Base-by-base conservation (phyloP, 495 filamentous ascomycete species). In the Aspergillus campestris region DNA sequence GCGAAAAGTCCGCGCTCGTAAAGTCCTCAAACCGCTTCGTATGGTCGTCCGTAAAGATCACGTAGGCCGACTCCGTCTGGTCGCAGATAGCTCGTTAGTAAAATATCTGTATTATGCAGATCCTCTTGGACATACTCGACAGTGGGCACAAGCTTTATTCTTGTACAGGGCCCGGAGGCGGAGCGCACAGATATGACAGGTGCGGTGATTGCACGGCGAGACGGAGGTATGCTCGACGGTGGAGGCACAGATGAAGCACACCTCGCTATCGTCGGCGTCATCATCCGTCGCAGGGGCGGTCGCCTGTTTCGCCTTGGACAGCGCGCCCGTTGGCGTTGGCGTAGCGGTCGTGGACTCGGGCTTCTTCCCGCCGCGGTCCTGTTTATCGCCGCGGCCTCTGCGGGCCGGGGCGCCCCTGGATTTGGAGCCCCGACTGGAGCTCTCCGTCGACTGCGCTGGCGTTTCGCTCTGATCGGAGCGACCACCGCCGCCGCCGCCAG, bases 171-270 rank as follows among this genome's bases (percentile, higher is more conserved):
- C 92, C 40, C 92, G 77, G 69, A 95, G 71, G 38, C 94, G 75
- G 52, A 99, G 65, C 3, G 89, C 81, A 60, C 92, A 98, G 43
- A 97, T 94, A 67, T 97, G 92, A 61, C 92, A 98, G 8, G 89
- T 95, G 13, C 82, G 75, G 66, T 98, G 94, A 60, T 92, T 95
- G 64, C 92, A 98, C 10, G 92, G 92, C 12, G 89, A 80, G 38
- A 97, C 77, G 3, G 88, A 83, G 42, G 82, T 82, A 69, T 95
- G 89, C 38, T 80, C 77, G 40, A 97, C 83, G 1, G 79, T 77
- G 34, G 86, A 91, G 18, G 94, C 89, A 62, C 92, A 99, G 49
- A 99, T 97, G 65, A 96, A 97, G 73, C 92, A 99, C 44, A 95
- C 74, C 40, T 94, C 87, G 7, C 74, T 79, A 49, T 91, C 86